phyloP scores from a whole-genome alignment of 2,329 filamentous ascomycete species.

The Trichoderma aggressivum region DNA sequence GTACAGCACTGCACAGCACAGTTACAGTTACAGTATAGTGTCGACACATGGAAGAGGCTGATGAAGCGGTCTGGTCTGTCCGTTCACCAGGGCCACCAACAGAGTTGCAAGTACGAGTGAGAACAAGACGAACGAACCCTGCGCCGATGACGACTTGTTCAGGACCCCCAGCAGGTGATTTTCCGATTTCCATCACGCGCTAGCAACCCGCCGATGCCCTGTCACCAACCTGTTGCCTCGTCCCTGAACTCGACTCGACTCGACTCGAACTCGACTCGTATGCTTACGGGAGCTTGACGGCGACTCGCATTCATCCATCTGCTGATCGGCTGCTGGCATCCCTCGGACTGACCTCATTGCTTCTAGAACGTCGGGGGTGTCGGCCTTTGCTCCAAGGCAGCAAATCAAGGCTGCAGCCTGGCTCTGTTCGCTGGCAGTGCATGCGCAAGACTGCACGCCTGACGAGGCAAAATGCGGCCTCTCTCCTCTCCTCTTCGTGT shows the following conservation, averaged over 20 bases:
- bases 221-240: neutral
- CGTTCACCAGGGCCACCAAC: neutral
- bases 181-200: neutral
- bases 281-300: neutral
- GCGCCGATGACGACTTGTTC: neutral
- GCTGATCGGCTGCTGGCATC: constrained; percentile 5
- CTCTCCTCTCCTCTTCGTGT: neutral
- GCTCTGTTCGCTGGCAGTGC: neutral
- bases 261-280: neutral
- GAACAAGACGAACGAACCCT: neutral
- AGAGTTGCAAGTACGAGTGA: neutral
- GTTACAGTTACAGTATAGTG: no score
- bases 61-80: neutral
- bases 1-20: neutral
- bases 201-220: neutral
- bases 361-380: constrained; percentile 5
- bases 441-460: neutral
- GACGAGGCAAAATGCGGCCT: neutral
- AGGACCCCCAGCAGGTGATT: neutral
- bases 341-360: neutral
- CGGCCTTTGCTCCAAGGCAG: neutral
- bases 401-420: neutral
- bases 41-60: neutral
- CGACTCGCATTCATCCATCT: neutral
- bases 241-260: neutral